Evolutionary conservation across 2,329 filamentous ascomycete species (phyloP), one percentile per base, ranked within the genome.

Genomic region (Aspergillus sp.): DNA sequence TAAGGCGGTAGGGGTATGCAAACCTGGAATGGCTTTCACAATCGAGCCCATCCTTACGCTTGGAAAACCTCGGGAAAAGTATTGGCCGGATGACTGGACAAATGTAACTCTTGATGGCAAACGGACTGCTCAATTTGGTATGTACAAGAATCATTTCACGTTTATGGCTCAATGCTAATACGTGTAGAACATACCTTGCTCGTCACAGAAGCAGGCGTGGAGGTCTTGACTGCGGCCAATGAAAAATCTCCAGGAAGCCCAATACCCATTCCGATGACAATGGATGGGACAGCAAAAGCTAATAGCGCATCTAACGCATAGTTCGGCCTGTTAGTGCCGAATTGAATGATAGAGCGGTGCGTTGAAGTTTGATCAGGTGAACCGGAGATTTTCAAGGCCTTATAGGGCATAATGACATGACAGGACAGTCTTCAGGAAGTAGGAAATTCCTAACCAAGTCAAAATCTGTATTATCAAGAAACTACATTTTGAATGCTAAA

Each of bases 51-150:
- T 96, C 87, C 86, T 96, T 61, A 86, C 86, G 8, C 67, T 94
- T 47, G 90, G 90, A 41, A 87, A 83, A 53, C 85, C 90, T 65
- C 79, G 80, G 53, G 90, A 95, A 61, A 83, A 89, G 63, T 95
- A 88, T 1, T 96, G 90, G 90, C 90, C 90, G 0, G 90, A 96
- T 66, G 86, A 95, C 70, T 96, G 90, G 90, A 96, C 90, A 0
- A 93, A 87, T 66, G 85, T 86, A 2, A 96, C 90, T 0, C 79
- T 82, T 49, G 90, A 96, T 63, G 90, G 90, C 38, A 87, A 85
- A 70, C 77, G 79, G 63, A 91, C 88, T 9, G 90, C 90, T n/a
- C 90, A 96, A 62, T 96, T 96, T 80, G 58, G 57, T 61, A 28
- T 2, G 57, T 56, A 42, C 26, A 43, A 27, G n/a, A 30, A 43